Evolutionary conservation across 352 stramenopile genomes (phyloP), one percentile per base, ranked within the genome.

Genomic region (Pythium dissimile): DNA sequence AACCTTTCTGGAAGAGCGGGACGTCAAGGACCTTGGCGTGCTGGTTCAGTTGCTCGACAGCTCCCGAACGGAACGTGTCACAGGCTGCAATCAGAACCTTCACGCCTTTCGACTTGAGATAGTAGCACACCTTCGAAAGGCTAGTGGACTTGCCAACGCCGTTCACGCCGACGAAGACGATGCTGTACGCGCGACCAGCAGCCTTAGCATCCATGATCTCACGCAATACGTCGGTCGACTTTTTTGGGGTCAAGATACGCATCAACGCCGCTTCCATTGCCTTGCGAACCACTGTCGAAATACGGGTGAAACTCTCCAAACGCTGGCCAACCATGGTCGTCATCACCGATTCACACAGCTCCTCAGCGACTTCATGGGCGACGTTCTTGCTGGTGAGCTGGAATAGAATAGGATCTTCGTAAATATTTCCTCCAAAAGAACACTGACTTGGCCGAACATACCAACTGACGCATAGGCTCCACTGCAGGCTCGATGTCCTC

Each of bases 111-210:
- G 88, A 91, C 73, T 99, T 98, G 39, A 99, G 84, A 71, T 99
- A 99, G 78, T 99, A 99, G 56, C 93, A 97, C 54, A 99, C 92
- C 72, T 99, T 99, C 46, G 97, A 97, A 38, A 99, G 74, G 56
- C 86, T 98, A 7, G 97, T 99, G n/a, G 89, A 98, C 75, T 99
- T 99, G 58, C 97, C 96, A 41, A 99, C 94, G 48, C 97, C 97
- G 72, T 99, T 99, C 30, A 99, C 97, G 30, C 97, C 97, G 15
- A 99, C 93, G 69, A 99, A 99, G 3, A 98, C 94, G 71, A 99
- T 98, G 47, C 93, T 97, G 77, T 98, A 99, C n/a, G 95, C 89
- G 58, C 82, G 83, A 30, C 86, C 83, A 38, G 86, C 71, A 6
- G 77, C 82, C 65, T 91, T 96, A 11, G 89, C 84, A 28, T 92